phyloP scores from a whole-genome alignment of 106 monocot species.

The Ottelia alismoides region DNA sequence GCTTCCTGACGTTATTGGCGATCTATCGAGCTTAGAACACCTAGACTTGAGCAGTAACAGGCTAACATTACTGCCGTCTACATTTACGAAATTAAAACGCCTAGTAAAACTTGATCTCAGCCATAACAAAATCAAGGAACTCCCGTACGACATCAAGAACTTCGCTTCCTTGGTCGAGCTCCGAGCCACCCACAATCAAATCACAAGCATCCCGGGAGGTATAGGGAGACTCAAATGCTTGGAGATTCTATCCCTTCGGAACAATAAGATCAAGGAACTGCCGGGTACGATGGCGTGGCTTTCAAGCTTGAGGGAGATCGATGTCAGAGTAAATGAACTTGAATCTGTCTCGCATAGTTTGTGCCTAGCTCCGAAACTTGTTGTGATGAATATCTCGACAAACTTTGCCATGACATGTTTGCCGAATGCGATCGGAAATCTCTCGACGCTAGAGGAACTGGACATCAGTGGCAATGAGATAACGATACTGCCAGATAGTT shows the following conservation, averaged over 20 bases:
- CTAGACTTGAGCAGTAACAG: slow-evolving; percentile 40
- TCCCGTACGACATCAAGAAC: slow-evolving; percentile 32
- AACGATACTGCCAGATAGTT: slow-evolving; percentile 38
- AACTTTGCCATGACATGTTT: slow-evolving; percentile 40
- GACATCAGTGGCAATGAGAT: slow-evolving; percentile 59
- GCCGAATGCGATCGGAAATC: slow-evolving; percentile 39
- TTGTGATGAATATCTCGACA: slow-evolving; percentile 41
- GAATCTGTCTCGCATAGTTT: slow-evolving; percentile 43
- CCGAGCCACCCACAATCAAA: slow-evolving; percentile 31
- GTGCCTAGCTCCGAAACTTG: slow-evolving; percentile 31
- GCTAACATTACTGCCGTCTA: slow-evolving; percentile 17
- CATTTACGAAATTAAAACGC: slow-evolving; percentile 23
- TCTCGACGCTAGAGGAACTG: slow-evolving; percentile 39
- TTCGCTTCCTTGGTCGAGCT: slow-evolving; percentile 33
- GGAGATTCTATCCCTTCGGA: slow-evolving; percentile 27
- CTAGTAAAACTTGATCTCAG: slow-evolving; percentile 34
- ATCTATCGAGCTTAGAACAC: slow-evolving; percentile 23
- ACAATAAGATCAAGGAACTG: slow-evolving; percentile 32
- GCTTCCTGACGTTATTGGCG: slow-evolving; percentile 31
- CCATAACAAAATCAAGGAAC: slow-evolving; percentile 37
- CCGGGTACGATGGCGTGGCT: slow-evolving; percentile 46
- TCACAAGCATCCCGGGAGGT: slow-evolving; percentile 41
- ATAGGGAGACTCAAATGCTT: slow-evolving; percentile 32
- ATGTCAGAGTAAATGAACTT: slow-evolving; percentile 50
- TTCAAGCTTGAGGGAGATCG: slow-evolving; percentile 28